Evolutionary conservation across 1,139 yeast genomes (phyloP).

Genomic region (Saccharomyces hybrid): DNA sequence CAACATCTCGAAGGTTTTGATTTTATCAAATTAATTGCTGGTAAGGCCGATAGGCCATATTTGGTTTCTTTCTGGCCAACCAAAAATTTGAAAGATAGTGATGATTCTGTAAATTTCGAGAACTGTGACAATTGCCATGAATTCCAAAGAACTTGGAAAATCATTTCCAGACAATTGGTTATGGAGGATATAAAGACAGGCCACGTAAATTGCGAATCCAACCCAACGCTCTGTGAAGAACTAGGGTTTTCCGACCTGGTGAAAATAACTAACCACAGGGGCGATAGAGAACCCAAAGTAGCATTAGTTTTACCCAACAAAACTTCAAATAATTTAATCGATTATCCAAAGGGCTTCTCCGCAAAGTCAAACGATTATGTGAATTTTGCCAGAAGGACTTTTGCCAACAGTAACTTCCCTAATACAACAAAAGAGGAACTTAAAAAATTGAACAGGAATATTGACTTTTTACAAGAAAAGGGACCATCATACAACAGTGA

Average conservation of each 20-base stretch:
- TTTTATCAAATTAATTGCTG: constrained; percentile 39
- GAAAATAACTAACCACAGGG: not conserved
- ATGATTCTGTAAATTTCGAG: constrained; percentile 32
- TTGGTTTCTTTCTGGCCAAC: constrained; percentile 63
- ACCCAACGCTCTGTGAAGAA: constrained; percentile 43
- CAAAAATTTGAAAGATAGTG: constrained; percentile 35
- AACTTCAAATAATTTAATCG: constrained; percentile 26
- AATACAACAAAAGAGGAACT: constrained; percentile 26
- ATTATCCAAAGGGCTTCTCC: constrained; percentile 14
- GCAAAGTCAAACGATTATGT: constrained; percentile 11
- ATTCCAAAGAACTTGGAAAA: constrained; percentile 50
- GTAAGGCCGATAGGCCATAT: constrained; percentile 42
- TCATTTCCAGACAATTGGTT: constrained; percentile 42
- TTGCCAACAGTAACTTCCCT: constrained; percentile 34
- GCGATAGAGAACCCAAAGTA: constrained; percentile 31
- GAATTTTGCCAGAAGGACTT: constrained; percentile 35
- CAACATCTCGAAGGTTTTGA: constrained; percentile 10
- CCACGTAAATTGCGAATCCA: constrained; percentile 52
- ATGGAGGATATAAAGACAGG: constrained; percentile 41
- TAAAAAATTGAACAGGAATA: constrained; percentile 5
- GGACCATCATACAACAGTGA: constrained; percentile 37
- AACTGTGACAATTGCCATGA: constrained; percentile 45
- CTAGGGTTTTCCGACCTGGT: constrained; percentile 38
- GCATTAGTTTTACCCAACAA: constrained; percentile 36
- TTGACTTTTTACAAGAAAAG: constrained; percentile 6